Conservation (phyloP, 2,329 filamentous ascomycete genomes). For the Colletotrichum phormii region DNA sequence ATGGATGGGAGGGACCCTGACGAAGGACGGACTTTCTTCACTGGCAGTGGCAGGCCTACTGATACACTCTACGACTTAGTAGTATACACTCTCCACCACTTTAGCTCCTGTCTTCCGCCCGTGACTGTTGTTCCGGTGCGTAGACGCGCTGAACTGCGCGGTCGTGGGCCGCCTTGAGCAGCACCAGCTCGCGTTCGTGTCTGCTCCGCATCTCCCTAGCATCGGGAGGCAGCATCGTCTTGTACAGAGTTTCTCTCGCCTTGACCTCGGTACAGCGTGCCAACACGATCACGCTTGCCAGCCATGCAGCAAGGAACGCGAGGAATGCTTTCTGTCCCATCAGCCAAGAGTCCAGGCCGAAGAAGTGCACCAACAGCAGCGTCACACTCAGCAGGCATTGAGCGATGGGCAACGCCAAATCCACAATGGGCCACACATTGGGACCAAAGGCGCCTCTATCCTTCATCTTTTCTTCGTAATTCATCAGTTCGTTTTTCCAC, state of each 20-base stretch:
- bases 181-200: constrained; percentile 29
- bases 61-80: constrained; percentile 3
- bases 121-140: constrained; percentile 2
- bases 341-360: not conserved
- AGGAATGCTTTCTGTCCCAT: not conserved
- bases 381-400: not conserved
- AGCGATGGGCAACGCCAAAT: not conserved
- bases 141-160: constrained; percentile 26
- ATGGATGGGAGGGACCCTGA: not conserved
- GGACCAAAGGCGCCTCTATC: constrained; percentile 11
- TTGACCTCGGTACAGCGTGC: not conserved
- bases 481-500: constrained; percentile 24
- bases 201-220: constrained; percentile 29
- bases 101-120: not conserved
- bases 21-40: not conserved
- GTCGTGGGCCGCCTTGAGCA: constrained; percentile 26
- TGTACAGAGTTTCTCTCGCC: constrained; percentile 19
- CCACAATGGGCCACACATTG: constrained; percentile 14
- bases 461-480: constrained; percentile 15
- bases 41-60: not conserved
- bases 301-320: not conserved
- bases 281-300: not conserved
- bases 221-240: constrained; percentile 18
- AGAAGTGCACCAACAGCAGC: not conserved
- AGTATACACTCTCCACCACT: constrained; percentile 1